Evolutionary conservation across 148 eudicot species (phyloP).

Genomic region (Heliosperma pusillum): DNA sequence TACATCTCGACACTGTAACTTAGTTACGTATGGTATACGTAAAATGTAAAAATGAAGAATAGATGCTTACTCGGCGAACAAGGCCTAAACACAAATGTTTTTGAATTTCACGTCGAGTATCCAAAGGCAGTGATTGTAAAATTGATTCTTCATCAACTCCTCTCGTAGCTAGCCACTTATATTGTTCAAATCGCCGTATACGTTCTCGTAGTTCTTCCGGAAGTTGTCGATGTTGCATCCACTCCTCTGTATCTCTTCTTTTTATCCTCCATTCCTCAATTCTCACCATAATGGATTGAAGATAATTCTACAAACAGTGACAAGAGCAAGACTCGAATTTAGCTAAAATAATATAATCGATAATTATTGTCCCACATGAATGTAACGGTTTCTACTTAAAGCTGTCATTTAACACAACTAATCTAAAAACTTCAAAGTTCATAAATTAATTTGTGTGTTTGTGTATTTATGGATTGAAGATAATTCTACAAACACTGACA

Average conservation of each 20-base stretch:
- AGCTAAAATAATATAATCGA: too few species aligned
- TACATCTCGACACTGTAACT: too few species aligned
- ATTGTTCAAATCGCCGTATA: slow-evolving; percentile 81
- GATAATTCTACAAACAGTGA: slow-evolving; percentile 42
- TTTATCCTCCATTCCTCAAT: slow-evolving; percentile 84
- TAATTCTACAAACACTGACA: too few species aligned
- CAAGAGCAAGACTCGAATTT: not conserved
- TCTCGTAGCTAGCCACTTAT: slow-evolving; percentile 89
- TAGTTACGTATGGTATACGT: too few species aligned
- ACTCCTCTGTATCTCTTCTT: slow-evolving; percentile 80
- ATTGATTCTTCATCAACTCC: slow-evolving; percentile 93
- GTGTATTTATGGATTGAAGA: too few species aligned
- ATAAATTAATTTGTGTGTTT: too few species aligned
- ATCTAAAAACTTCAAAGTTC: too few species aligned
- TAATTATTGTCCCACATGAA: too few species aligned
- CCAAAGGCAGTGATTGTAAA: slow-evolving; percentile 61
- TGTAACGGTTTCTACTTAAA: too few species aligned
- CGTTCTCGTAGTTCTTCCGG: slow-evolving; percentile 81
- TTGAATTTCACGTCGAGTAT: slow-evolving; percentile 74
- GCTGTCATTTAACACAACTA: too few species aligned
- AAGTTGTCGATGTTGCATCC: slow-evolving; percentile 90
- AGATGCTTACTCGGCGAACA: slow-evolving; percentile 74
- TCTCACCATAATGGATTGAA: slow-evolving; percentile 71
- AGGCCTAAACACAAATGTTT: slow-evolving; percentile 88
- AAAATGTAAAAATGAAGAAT: not conserved